Conservation (phyloP, 331 rosid species). For the Quercus tomentella region DNA sequence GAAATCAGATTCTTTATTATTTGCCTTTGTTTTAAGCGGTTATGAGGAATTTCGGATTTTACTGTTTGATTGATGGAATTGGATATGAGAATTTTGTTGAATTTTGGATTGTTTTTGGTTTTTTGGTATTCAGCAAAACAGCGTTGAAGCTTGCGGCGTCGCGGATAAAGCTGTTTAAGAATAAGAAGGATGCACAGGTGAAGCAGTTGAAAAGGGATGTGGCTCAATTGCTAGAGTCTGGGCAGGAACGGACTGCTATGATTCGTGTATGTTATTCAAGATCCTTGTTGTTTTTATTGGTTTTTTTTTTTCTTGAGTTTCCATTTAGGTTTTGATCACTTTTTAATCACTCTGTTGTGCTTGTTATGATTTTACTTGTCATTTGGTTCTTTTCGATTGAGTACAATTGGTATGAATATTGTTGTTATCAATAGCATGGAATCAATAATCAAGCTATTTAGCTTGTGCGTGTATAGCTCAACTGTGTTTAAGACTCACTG, state of each 20-base stretch:
- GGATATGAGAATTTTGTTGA: not conserved
- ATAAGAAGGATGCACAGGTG: constrained; percentile 71
- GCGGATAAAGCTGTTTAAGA: constrained; percentile 79
- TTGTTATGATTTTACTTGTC: not conserved
- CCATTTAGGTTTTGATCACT: not conserved
- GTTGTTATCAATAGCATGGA: not conserved
- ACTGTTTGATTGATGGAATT: constrained; percentile 17
- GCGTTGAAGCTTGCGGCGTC: constrained; percentile 80
- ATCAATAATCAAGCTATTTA: not conserved
- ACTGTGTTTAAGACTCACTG: too few relatives aligned
- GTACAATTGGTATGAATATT: not conserved
- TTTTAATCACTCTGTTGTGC: not conserved
- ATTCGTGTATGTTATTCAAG: constrained; percentile 54
- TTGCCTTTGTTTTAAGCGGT: too few relatives aligned
- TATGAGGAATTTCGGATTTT: not conserved
- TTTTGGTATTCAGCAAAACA: constrained; percentile 66
- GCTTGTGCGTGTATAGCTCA: too few relatives aligned
- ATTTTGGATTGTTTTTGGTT: constrained; percentile 13
- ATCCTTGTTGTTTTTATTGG: not conserved
- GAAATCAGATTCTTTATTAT: not conserved
- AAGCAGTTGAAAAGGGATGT: constrained; percentile 72
- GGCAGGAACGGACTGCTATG: constrained; percentile 86
- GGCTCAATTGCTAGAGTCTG: constrained; percentile 78
- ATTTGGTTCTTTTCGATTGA: not conserved
- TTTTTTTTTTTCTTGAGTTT: not conserved